Percentiles rank a stretch among this genome's conserved stretches.
phyloP scores from a whole-genome alignment of 176 grass and related monocot genomes.

The Hsuehochloa calcarea region DNA sequence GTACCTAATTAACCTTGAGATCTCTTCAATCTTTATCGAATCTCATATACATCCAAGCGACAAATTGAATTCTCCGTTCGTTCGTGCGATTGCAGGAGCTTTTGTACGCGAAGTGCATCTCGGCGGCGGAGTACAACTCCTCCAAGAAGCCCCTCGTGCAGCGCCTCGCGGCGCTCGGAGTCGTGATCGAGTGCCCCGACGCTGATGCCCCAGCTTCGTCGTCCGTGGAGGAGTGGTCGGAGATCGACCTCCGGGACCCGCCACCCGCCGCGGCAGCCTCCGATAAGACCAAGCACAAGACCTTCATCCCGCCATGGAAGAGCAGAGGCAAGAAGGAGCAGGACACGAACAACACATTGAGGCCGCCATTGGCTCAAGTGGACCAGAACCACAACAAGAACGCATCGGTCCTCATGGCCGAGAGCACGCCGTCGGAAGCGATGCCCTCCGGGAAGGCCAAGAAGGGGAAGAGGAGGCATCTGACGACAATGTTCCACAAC shows the following conservation, averaged over 20 bases:
- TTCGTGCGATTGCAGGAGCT: slow-evolving; percentile 55
- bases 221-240: slow-evolving; percentile 75
- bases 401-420: slow-evolving; percentile 49
- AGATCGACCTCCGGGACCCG: slow-evolving; percentile 80
- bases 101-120: slow-evolving; percentile 77
- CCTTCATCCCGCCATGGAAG: slow-evolving; percentile 60
- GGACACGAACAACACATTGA: neutral
- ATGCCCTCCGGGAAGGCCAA: slow-evolving; percentile 27
- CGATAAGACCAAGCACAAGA: slow-evolving; percentile 66
- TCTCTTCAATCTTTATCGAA: neutral
- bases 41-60: neutral
- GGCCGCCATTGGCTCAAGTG: slow-evolving; percentile 37
- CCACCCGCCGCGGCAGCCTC: neutral
- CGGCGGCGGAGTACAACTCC: slow-evolving; percentile 70
- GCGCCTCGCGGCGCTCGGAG: slow-evolving; percentile 70
- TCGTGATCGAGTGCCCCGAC: slow-evolving; percentile 67
- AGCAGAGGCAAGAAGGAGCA: slow-evolving; percentile 63
- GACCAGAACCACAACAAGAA: slow-evolving; percentile 41
- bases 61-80: neutral
- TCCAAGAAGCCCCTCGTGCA: slow-evolving; percentile 74
- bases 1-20: slow-evolving; percentile 9
- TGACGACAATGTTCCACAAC: slow-evolving; percentile 43
- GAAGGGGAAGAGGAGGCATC: slow-evolving; percentile 58
- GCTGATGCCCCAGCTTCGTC: slow-evolving; percentile 13
- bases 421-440: slow-evolving; percentile 31